phyloP scores from a whole-genome alignment of 768 basidiomycete species.

The Tricholoma saponaceum region DNA sequence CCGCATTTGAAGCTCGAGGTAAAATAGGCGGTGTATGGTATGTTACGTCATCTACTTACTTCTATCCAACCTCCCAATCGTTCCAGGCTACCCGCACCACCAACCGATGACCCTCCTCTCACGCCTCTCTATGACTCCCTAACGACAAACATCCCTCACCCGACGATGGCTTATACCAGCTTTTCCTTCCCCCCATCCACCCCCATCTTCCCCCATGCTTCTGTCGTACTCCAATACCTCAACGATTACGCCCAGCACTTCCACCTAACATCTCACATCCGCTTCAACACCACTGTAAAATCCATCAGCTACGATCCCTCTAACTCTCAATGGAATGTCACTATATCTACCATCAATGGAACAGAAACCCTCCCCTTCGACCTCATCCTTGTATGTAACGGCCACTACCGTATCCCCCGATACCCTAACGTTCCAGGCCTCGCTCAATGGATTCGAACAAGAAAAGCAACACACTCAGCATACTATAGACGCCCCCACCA shows the following conservation, averaged over 20 bases:
- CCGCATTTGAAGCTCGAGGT: conserved; percentile 60
- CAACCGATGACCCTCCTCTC: conserved; percentile 46
- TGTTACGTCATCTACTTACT: conserved; percentile 13
- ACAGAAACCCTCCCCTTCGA: conserved; percentile 43
- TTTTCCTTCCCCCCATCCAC: conserved; percentile 71
- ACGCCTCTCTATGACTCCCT: conserved; percentile 78
- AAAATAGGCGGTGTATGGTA: conserved; percentile 79
- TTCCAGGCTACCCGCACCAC: conserved; percentile 52
- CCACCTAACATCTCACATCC: conserved; percentile 56
- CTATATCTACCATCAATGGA: conserved; percentile 22
- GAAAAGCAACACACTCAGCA: conserved; percentile 59
- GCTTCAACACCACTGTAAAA: conserved; percentile 54
- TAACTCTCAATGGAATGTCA: conserved; percentile 43
- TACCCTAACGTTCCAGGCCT: conserved; percentile 61
- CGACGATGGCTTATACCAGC: conserved; percentile 64
- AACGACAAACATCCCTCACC: conserved; percentile 80
- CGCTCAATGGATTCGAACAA: conserved; percentile 46
- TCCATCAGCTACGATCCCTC: conserved; percentile 35
- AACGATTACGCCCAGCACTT: conserved; percentile 61
- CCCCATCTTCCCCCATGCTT: conserved; percentile 61
- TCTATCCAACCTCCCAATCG: not conserved
- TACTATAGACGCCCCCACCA: conserved; percentile 57
- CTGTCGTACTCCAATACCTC: conserved; percentile 65
- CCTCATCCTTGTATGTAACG: conserved; percentile 70
- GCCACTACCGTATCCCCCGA: conserved; percentile 65